Base-by-base conservation (phyloP, 805 yeast genomes). In the Ogataea paradorogensis region DNA sequence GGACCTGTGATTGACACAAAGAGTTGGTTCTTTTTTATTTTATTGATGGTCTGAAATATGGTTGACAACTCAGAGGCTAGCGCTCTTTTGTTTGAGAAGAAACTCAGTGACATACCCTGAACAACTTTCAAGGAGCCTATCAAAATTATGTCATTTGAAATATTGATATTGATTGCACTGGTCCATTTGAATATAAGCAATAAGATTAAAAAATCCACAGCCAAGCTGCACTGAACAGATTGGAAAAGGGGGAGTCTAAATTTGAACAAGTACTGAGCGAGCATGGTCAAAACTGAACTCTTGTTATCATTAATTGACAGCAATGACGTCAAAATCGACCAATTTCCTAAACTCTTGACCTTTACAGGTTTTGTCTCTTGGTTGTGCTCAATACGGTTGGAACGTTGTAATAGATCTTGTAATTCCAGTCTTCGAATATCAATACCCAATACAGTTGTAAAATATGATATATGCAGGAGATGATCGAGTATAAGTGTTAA, bases 401-500 rank as follows among this genome's bases (percentile, higher is more conserved):
- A 41, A 16, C 48, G 35, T 40, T 55, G 67, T 33, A 75, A 55
- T 9, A 80, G 55, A 44, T 80, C 87, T 11, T 73, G 73, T 13
- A 82, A 66, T 48, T 82, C 90, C 20, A 74, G 58, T 38, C 87
- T 69, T 33, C 80, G 72, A 22, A 80, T 62, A 61, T 87, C 95
- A 27, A 86, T 74, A 13, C 82, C 70, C 22, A 85, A 62, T 1
- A 84, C 76, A 0, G 88, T 78, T 1, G 80, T 65, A 43, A 84
- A 74, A 57, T 70, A 85, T 1, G 90, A 75, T 34, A 78, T 54
- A 48, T 81, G 87, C 27, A 86, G 62, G 5, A 73, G 41, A 53
- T 78, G 83, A 47, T 83, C 86, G 27, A 81, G 59, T 1, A 76
- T 21, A n/a, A 84, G 49, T 0, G 81, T 71, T 21, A 73, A 36